Conservation (phyloP, 495 filamentous ascomycete species). For the Glarea lozoyensis region DNA sequence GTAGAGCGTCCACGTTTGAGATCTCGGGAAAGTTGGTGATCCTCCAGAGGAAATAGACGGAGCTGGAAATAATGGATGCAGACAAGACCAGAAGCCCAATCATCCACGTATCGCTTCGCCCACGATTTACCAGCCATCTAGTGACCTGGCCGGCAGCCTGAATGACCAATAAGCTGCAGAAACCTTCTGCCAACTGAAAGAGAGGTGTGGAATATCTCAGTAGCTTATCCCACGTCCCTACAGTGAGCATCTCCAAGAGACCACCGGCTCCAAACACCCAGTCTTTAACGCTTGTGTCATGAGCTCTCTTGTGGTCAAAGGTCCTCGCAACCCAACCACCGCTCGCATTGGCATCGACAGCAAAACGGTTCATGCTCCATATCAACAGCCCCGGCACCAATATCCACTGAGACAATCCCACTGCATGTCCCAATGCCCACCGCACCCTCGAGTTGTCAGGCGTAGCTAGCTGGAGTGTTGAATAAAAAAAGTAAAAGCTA, state of each 20-base stretch:
- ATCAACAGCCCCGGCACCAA: constrained; percentile 76
- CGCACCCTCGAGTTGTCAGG: constrained; percentile 72
- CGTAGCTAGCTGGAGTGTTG: constrained; percentile 66
- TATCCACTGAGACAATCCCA: constrained; percentile 74
- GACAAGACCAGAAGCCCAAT: constrained; percentile 83
- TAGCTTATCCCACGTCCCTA: constrained; percentile 84
- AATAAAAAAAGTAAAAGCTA: constrained; percentile 83
- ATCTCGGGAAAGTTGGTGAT: constrained; percentile 90
- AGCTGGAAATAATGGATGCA: constrained; percentile 82
- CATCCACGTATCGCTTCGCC: constrained; percentile 94
- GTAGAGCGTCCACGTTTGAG: constrained; percentile 82
- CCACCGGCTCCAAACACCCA: constrained; percentile 82
- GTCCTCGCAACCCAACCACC: constrained; percentile 73
- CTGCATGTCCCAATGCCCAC: constrained; percentile 51
- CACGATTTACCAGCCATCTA: constrained; percentile 87
- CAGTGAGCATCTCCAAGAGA: constrained; percentile 62
- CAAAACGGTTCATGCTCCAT: constrained; percentile 90
- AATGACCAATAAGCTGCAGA: constrained; percentile 92
- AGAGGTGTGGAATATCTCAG: constrained; percentile 89
- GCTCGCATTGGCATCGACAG: constrained; percentile 67
- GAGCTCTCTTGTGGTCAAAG: constrained; percentile 57
- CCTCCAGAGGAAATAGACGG: constrained; percentile 93
- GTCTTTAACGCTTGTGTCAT: constrained; percentile 55
- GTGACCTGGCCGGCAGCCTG: constrained; percentile 91
- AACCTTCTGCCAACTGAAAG: constrained; percentile 91